Evolutionary conservation across 768 basidiomycete species (phyloP), one percentile per base, ranked within the genome.

Genomic region (Termitomyces sp.): DNA sequence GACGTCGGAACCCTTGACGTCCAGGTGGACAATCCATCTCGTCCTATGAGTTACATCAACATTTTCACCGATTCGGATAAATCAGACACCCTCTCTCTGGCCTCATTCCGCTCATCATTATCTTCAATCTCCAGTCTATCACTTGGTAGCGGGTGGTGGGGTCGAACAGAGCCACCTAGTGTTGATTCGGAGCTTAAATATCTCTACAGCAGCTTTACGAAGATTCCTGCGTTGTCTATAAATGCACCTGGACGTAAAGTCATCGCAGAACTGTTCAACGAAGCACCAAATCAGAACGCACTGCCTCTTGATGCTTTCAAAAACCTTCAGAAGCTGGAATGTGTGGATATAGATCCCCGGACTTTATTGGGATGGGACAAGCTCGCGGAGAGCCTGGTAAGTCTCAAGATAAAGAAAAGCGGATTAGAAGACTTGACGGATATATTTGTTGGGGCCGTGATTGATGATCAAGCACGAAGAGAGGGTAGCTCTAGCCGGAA

Each of bases 171-270:
- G 55, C 81, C 80, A 38, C 81, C 79, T 11, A 79, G 67, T 58
- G 71, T 89, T 61, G 87, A 94, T 54, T 67, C 75, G 2, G 89
- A 93, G 64, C 84, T 96, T 68, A 93, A 85, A 68, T 92, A 86
- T 70, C 79, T 95, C 60, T 96, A 85, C 74, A 92, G 91, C 67
- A 82, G 86, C 67, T 92, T 96, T 75, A 97, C 92, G 44, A 93
- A 90, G 71, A 75, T 97, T 0, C 94, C 94, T 15, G 87, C 92
- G 1, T 75, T 96, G 40, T 72, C 77, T 7, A 71, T 95, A 54
- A 78, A 75, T 58, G 78, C 86, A 1, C 87, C 89, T 0, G 81
- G 81, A 45, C 77, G 78, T 48, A 84, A 82, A 54, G 71, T 83
- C 62, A 85, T 95, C 26, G 67, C 79, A 5, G 92, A 92, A 66